Evolutionary conservation across 768 basidiomycete species (phyloP), one percentile per base, ranked within the genome.

Genomic region (Suillus alpinus): DNA sequence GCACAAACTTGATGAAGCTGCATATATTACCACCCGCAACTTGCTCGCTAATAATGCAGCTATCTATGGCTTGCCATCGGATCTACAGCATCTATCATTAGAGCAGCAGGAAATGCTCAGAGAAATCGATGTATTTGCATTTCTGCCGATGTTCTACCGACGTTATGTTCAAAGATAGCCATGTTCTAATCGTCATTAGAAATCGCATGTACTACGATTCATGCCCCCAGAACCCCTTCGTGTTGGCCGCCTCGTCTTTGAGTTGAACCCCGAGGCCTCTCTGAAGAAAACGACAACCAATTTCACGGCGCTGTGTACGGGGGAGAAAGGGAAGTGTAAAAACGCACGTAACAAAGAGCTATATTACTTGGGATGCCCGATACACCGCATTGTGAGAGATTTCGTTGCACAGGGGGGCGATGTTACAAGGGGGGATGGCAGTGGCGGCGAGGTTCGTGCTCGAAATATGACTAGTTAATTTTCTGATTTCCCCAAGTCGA

Each of bases 331-430:
- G 13, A 63, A 66, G 60, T 80, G 77, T 67, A 83, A 81, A 73
- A 78, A 74, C 50, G 76, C 76, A 14, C 79, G 78, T 2, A 80
- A 80, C 61, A 80, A 78, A 67, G 74, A 67, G 37, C 67, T 83
- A 56, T 75, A 77, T 62, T 84, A 82, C 65, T 49, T 74, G 40
- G 77, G 71, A 3, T 76, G 71, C 40, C 78, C 77, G 32, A 73
- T 85, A 1, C 82, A 83, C 68, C 72, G 81, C 10, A 73, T 81
- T 64, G 77, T 79, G 49, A 73, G 75, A 62, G 81, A 74, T 14
- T 85, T 83, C 56, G 74, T 84, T 4, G 78, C 80, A 1, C 83
- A 86, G 65, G 79, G 80, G n/a, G 83, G 83, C 6, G 82, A 85
- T 65, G 71, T 83, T 41, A 83, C 82, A 23, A 67, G 83, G 47